A percentile compares a stretch with the other conserved stretches of the same genome.
phyloP scores from a whole-genome alignment of 352 stramenopile species.

The Halophytophthora polymorphica region DNA sequence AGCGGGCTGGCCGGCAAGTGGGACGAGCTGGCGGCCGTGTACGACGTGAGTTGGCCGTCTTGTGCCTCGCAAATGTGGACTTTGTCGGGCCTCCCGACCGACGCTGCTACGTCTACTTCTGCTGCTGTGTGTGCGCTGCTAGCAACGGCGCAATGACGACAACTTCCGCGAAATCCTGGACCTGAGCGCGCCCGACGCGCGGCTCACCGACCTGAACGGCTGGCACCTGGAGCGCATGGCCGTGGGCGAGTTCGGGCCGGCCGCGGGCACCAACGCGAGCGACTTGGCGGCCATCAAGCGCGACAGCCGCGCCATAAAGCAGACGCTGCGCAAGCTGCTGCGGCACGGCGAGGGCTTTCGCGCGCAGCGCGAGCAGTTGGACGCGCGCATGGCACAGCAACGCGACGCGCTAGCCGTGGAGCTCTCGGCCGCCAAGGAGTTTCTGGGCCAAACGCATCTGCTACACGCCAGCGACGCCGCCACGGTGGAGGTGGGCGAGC shows the following conservation, averaged over 20 bases:
- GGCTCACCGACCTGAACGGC: slow-evolving; percentile 61
- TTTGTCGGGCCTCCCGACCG: slow-evolving; percentile 5
- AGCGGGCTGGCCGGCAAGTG: slow-evolving; percentile 66
- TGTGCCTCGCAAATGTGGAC: background rate
- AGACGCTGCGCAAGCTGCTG: slow-evolving; percentile 54
- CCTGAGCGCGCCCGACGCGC: slow-evolving; percentile 51
- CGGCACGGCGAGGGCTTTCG: slow-evolving; percentile 50
- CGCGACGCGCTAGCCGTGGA: slow-evolving; percentile 61
- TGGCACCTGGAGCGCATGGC: slow-evolving; percentile 85
- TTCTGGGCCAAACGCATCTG: slow-evolving; percentile 66
- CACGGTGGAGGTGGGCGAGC: slow-evolving; percentile 45
- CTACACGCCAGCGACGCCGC: slow-evolving; percentile 31
- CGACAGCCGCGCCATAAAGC: slow-evolving; percentile 54
- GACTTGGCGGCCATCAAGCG: slow-evolving; percentile 63
- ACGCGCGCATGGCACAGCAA: slow-evolving; percentile 68
- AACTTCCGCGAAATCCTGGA: slow-evolving; percentile 75
- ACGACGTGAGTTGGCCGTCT: slow-evolving; percentile 47
- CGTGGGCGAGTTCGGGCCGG: slow-evolving; percentile 61
- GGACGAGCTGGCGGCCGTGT: slow-evolving; percentile 61
- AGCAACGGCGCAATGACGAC: slow-evolving; percentile 79
- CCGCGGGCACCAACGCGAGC: slow-evolving; percentile 16
- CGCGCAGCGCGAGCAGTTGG: slow-evolving; percentile 51
- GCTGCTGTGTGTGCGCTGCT: too few relatives aligned
- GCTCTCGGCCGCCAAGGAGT: slow-evolving; percentile 66
- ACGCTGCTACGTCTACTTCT: background rate